A percentile compares a stretch with the other conserved stretches of the same genome.
Conservation (phyloP, 129 eudicot species). For the Lactuca saligna region DNA sequence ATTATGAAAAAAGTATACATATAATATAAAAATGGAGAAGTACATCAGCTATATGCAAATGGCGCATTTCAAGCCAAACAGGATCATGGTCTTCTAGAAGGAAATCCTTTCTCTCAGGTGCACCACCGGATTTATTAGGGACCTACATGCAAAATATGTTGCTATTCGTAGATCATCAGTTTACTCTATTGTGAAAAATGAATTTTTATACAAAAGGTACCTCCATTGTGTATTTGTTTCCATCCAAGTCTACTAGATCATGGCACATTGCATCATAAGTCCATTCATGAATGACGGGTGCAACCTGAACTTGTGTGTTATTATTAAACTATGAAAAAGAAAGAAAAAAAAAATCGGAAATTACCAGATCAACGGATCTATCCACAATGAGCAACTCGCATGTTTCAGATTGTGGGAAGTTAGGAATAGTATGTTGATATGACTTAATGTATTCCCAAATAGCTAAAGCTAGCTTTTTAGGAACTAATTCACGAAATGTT, state of each 20-base stretch:
- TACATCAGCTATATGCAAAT: conserved; percentile 94
- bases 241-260: conserved; percentile 86
- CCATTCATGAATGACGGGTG: conserved; percentile 98
- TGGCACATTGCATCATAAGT: conserved; percentile 99
- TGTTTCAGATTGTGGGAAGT: conserved; percentile 83
- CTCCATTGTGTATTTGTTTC: conserved; percentile 88
- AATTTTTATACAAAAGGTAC: conserved; percentile 33
- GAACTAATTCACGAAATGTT: conserved; percentile 54
- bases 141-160: conserved; percentile 41
- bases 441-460: conserved; percentile 53
- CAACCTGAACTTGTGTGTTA: conserved; percentile 54
- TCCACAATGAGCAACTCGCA: conserved; percentile 89
- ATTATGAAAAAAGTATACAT: background rate
- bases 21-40: conserved; percentile 1
- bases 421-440: conserved; percentile 68
- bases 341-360: background rate
- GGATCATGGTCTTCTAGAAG: conserved; percentile 86
- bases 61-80: conserved; percentile 93
- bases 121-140: conserved; percentile 84
- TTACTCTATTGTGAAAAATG: background rate
- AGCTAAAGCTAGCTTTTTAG: conserved; percentile 72
- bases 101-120: conserved; percentile 77
- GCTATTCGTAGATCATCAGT: conserved; percentile 17
- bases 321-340: background rate
- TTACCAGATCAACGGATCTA: conserved; percentile 89